Conservation (phyloP, 2,329 filamentous ascomycete genomes). For the Pestalotiopsis sp. region DNA sequence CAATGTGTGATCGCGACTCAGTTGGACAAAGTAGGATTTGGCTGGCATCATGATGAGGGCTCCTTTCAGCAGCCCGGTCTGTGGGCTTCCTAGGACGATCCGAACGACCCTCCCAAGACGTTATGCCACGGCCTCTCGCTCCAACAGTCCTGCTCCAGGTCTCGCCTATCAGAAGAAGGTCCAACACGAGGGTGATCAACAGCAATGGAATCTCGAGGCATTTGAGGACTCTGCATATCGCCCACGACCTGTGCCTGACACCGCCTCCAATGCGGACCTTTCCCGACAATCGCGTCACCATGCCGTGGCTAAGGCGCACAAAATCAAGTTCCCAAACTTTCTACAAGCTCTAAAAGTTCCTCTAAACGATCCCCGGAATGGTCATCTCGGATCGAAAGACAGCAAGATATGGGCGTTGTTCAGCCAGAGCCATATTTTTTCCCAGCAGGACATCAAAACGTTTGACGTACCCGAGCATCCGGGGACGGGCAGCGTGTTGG, state of each 20-base stretch:
- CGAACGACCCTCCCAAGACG: neutral
- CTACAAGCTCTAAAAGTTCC: constrained; percentile 15
- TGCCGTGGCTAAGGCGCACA: constrained; percentile 43
- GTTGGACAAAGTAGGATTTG: neutral
- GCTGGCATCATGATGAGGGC: constrained; percentile 14
- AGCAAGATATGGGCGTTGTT: constrained; percentile 15
- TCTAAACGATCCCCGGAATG: too few relatives aligned
- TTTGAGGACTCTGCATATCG: neutral
- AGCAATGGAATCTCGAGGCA: neutral
- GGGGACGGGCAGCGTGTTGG: constrained; percentile 28
- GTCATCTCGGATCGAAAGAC: constrained; percentile 15
- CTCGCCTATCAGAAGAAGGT: neutral
- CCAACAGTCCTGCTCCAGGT: neutral
- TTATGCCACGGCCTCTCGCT: neutral
- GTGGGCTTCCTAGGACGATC: neutral
- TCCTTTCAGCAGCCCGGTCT: neutral
- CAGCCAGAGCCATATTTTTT: constrained; percentile 29
- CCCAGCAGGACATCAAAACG: constrained; percentile 27
- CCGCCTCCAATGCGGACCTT: neutral
- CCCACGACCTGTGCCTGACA: neutral
- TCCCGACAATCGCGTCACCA: neutral
- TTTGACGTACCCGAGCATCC: constrained; percentile 31
- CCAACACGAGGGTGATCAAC: neutral
- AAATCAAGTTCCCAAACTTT: constrained; percentile 34
- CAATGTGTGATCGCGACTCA: constrained; percentile 11